Conservation (phyloP, 2,329 filamentous ascomycete genomes). For the Metarhizium rileyi region DNA sequence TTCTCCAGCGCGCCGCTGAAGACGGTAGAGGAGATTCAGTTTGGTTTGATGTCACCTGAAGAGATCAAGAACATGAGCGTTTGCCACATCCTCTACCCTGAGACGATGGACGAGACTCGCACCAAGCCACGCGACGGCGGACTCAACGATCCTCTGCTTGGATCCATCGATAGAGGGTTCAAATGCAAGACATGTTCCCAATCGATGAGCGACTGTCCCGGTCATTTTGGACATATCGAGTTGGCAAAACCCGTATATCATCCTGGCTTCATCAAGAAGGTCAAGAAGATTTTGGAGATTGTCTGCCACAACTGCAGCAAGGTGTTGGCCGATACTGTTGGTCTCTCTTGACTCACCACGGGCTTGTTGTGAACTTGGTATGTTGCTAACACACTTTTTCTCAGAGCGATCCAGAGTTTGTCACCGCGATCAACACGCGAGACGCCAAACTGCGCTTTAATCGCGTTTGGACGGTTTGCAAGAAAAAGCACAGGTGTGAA, state of each 20-base stretch:
- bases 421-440: slow-evolving; percentile 70
- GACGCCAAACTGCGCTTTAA: slow-evolving; percentile 94
- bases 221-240: slow-evolving; percentile 98
- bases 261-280: slow-evolving; percentile 91
- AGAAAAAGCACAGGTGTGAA: slow-evolving; percentile 77
- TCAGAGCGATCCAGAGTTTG: slow-evolving; percentile 77
- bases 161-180: slow-evolving; percentile 91
- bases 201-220: slow-evolving; percentile 90
- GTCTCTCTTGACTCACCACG: slow-evolving; percentile 50
- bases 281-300: slow-evolving; percentile 98
- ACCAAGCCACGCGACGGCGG: slow-evolving; percentile 84
- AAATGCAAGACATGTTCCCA: slow-evolving; percentile 96
- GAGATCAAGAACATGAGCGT: slow-evolving; percentile 99
- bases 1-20: slow-evolving; percentile 93
- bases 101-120: slow-evolving; percentile 97
- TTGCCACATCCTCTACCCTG: slow-evolving; percentile 91
- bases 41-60: slow-evolving; percentile 92
- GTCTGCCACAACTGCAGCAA: slow-evolving; percentile 99
- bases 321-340: slow-evolving; percentile 95
- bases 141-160: slow-evolving; percentile 89
- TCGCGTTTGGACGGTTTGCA: slow-evolving; percentile 83
- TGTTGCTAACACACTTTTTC: slow-evolving; percentile 47
- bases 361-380: slow-evolving; percentile 39
- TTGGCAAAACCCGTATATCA: slow-evolving; percentile 94
- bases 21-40: slow-evolving; percentile 98